Conservation (phyloP, 73 alveolate genomes). For the Paraurostyla sp. region DNA sequence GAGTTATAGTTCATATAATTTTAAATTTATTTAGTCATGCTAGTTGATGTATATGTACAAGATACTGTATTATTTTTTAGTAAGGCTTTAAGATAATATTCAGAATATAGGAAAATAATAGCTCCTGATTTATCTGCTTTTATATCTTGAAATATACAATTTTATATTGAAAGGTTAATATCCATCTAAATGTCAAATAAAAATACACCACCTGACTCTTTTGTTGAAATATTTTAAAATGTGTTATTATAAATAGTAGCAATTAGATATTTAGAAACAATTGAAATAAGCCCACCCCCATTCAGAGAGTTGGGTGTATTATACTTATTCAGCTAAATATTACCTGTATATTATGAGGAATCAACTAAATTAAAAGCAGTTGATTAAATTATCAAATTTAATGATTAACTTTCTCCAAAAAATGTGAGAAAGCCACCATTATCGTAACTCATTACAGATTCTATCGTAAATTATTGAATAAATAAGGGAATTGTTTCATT, state of each 20-base stretch:
- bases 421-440: not conserved
- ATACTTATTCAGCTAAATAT: too few relatives aligned
- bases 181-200: not conserved
- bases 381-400: too few relatives aligned
- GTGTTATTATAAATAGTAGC: not conserved
- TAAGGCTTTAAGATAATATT: too few relatives aligned
- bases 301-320: not conserved
- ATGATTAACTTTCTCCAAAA: not conserved
- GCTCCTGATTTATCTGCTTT: not conserved
- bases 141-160: not conserved
- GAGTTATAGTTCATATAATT: too few relatives aligned
- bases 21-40: too few relatives aligned
- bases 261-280: not conserved
- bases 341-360: too few relatives aligned
- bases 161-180: not conserved
- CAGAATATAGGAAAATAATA: too few relatives aligned
- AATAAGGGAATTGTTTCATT: not conserved
- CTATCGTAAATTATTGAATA: not conserved
- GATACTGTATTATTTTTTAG: too few relatives aligned
- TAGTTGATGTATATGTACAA: too few relatives aligned
- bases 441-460: not conserved
- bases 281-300: not conserved
- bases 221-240: not conserved
- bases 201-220: not conserved
- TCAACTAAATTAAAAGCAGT: too few relatives aligned